Percentiles rank a stretch among this genome's conserved stretches.
phyloP scores from a whole-genome alignment of 148 eudicot genomes.

The Chenopodium berlandieri region DNA sequence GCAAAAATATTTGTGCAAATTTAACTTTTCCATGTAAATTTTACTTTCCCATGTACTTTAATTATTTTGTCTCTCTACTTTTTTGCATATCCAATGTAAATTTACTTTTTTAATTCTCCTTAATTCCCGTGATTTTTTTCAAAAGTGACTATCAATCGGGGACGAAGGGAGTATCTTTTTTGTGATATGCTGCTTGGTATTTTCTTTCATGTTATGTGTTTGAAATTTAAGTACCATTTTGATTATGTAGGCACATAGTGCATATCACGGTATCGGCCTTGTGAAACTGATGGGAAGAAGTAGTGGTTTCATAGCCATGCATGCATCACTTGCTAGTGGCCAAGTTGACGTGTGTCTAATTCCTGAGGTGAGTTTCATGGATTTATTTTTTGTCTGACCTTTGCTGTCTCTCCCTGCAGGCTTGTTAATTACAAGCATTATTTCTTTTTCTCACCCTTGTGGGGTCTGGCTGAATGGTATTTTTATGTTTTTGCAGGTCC shows the following conservation, averaged over 20 bases:
- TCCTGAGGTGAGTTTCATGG: slow-evolving; percentile 39
- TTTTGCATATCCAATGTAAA: too few relatives aligned
- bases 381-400: background rate
- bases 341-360: slow-evolving; percentile 50
- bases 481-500: slow-evolving; percentile 30
- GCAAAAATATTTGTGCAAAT: too few relatives aligned
- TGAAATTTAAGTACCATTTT: background rate
- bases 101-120: too few relatives aligned
- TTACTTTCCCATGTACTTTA: too few relatives aligned
- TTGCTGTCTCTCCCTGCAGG: background rate
- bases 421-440: background rate
- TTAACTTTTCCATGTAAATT: too few relatives aligned
- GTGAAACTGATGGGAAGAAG: slow-evolving; percentile 61
- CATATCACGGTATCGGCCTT: slow-evolving; percentile 52
- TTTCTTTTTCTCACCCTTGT: background rate
- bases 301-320: slow-evolving; percentile 55
- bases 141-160: too few relatives aligned
- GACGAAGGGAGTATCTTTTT: background rate
- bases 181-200: background rate
- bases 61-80: too few relatives aligned
- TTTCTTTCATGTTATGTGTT: background rate
- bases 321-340: slow-evolving; percentile 58
- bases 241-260: slow-evolving; percentile 44
- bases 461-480: slow-evolving; percentile 13
- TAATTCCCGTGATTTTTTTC: too few relatives aligned